A percentile compares a stretch with the other conserved stretches of the same genome.
Conservation (phyloP, 129 eudicot genomes). For the Flaveria trinervia region DNA sequence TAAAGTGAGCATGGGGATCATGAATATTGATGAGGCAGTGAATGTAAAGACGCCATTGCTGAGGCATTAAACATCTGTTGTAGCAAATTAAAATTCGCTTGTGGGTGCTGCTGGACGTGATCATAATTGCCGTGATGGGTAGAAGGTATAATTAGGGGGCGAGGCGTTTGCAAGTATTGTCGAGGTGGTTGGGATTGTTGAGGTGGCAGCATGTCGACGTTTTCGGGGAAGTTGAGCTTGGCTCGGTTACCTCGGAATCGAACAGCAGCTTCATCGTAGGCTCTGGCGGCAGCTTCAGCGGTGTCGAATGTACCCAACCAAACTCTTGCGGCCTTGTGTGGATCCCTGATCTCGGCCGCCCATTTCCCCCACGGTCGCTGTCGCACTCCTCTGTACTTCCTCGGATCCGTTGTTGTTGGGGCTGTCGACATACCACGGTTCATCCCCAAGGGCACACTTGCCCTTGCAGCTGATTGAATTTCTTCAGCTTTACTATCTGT, state of each 20-base stretch:
- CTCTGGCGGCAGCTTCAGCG: conserved; percentile 83
- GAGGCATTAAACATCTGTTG: too few relatives aligned
- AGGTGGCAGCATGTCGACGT: conserved; percentile 22
- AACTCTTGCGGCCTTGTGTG: conserved; percentile 80
- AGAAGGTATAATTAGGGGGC: too few relatives aligned
- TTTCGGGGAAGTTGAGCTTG: conserved; percentile 84
- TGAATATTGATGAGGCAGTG: too few relatives aligned
- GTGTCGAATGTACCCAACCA: conserved; percentile 89
- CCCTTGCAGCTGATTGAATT: too few relatives aligned
- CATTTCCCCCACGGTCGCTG: conserved; percentile 95
- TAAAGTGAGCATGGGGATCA: too few relatives aligned
- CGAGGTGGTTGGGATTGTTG: neutral
- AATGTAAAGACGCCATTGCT: too few relatives aligned
- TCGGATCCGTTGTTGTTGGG: neutral
- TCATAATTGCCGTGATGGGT: too few relatives aligned
- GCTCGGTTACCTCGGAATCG: conserved; percentile 76
- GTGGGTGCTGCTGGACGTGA: too few relatives aligned
- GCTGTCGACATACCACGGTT: neutral
- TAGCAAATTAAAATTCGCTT: too few relatives aligned
- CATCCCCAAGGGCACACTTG: neutral
- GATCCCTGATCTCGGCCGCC: conserved; percentile 92
- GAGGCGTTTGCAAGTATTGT: too few relatives aligned
- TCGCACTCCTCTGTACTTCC: conserved; percentile 80
- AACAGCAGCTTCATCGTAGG: conserved; percentile 84
- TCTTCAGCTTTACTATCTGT: too few relatives aligned